Base-by-base conservation (phyloP, 2,329 filamentous ascomycete species). In the Cyclaneusma minus region DNA sequence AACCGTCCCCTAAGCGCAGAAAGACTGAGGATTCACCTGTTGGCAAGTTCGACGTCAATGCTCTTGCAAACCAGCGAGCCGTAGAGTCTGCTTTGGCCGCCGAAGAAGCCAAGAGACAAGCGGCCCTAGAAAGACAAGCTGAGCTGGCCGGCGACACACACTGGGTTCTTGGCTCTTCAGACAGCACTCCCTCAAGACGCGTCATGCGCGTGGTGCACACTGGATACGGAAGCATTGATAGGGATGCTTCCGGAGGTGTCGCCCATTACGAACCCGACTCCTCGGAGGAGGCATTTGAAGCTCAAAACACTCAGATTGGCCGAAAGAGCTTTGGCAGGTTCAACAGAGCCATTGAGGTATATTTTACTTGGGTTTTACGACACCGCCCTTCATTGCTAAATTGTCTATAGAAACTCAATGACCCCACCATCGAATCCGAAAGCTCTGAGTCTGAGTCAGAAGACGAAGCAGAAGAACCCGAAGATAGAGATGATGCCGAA, bases 141-240 rank as follows among this genome's bases (percentile, higher is more conserved):
- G 61, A 64, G 11, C 62, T 68, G 35, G 53, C 66, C 22, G 70
- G 73, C 27, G 80, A 85, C 47, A 76, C 75, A 11, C 72, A 74
- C 45, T 87, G 80, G 80, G 74, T 80, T 11, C 54, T 85, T 29
- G 71, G 69, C 33, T 61, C 68, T 27, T 54, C 56, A 24, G 51
- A 60, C 19, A 39, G 45, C 14, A 32, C 39, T 16, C 32, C 35
- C 36, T 33, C 28, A 28, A 41, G 47, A 13, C 31, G 35, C 12
- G 41, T 40, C 37, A 38, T 68, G 28, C 60, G 62, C 28, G 60
- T 85, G 18, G 64, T 80, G 24, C 71, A 72, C 35, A 61, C 64
- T 30, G 66, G 68, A 11, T 73, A 61, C 47, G 61, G 62, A 7
- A 51, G 52, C 29, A 50, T 68, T 17, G 62, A 66, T 40, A 24